Conservation (phyloP, 805 yeast species). For the Wickerhamomyces strasburgensis region DNA sequence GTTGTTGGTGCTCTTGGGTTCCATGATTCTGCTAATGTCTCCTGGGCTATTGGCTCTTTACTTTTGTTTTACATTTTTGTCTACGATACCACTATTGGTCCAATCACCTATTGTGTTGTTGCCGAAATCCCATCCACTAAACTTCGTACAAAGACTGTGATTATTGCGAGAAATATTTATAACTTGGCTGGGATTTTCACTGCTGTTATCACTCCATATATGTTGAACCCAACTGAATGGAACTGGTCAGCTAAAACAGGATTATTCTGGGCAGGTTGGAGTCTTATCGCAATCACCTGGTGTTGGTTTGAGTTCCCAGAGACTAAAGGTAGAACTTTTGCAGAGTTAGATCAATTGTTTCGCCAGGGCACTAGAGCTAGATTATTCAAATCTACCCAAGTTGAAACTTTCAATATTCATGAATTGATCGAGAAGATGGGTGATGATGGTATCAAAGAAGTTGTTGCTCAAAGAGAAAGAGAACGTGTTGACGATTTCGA, state of each 20-base stretch:
- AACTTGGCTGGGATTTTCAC: conserved; percentile 31
- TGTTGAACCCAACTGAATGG: conserved; percentile 41
- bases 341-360: conserved; percentile 52
- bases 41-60: conserved; percentile 29
- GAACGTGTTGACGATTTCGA: background rate
- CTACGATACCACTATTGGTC: conserved; percentile 37
- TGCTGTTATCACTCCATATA: conserved; percentile 38
- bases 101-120: conserved; percentile 34
- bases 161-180: conserved; percentile 28
- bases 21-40: conserved; percentile 4
- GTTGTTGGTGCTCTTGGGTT: conserved; percentile 27
- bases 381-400: conserved; percentile 25
- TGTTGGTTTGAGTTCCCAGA: conserved; percentile 52
- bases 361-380: conserved; percentile 27
- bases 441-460: conserved; percentile 14
- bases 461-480: conserved; percentile 10
- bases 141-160: conserved; percentile 37
- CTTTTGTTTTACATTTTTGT: conserved; percentile 27
- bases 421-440: conserved; percentile 16
- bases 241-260: conserved; percentile 42
- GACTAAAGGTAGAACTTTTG: conserved; percentile 48
- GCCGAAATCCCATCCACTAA: conserved; percentile 37
- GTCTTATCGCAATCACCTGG: conserved; percentile 32
- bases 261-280: conserved; percentile 39
- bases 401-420: conserved; percentile 19